phyloP scores from a whole-genome alignment of 192 early-diverging fungal genomes.

The Thamnidium elegans region DNA sequence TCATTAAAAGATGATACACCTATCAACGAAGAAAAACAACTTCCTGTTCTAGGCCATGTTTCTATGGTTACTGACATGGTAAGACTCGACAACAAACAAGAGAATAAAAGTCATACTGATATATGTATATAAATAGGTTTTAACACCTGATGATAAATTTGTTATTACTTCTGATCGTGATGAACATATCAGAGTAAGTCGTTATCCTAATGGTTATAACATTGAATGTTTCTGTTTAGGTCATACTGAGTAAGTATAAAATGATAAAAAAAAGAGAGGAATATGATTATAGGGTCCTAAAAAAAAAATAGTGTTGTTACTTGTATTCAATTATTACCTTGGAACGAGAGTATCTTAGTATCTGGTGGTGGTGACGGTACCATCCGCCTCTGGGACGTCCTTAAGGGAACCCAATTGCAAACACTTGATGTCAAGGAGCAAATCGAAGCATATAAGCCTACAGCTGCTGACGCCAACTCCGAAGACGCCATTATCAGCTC shows the following conservation, averaged over 20 bases:
- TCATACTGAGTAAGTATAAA: constrained; percentile 70
- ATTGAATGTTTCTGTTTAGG: constrained; percentile 90
- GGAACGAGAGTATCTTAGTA: constrained; percentile 54
- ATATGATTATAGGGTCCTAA: neutral
- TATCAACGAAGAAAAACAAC: constrained; percentile 36
- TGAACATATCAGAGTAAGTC: constrained; percentile 95
- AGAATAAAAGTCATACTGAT: neutral
- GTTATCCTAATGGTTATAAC: constrained; percentile 85
- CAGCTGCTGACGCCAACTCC: constrained; percentile 24
- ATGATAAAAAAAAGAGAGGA: no score
- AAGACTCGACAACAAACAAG: constrained; percentile 6
- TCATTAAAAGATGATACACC: constrained; percentile 28
- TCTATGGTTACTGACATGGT: constrained; percentile 91
- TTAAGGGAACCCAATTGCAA: constrained; percentile 63
- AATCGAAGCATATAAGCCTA: constrained; percentile 20
- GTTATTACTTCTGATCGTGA: constrained; percentile 94
- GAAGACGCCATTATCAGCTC: constrained; percentile 23
- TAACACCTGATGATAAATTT: constrained; percentile 61
- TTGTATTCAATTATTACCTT: constrained; percentile 55
- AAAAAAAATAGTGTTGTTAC: constrained; percentile 64
- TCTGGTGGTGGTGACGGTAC: constrained; percentile 86
- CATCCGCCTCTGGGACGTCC: constrained; percentile 73
- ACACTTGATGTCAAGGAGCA: constrained; percentile 53
- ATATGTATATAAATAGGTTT: constrained; percentile 29
- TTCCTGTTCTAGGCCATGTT: constrained; percentile 82